Conservation (phyloP, 208 protist genomes). For the Zelonia costaricensis region DNA sequence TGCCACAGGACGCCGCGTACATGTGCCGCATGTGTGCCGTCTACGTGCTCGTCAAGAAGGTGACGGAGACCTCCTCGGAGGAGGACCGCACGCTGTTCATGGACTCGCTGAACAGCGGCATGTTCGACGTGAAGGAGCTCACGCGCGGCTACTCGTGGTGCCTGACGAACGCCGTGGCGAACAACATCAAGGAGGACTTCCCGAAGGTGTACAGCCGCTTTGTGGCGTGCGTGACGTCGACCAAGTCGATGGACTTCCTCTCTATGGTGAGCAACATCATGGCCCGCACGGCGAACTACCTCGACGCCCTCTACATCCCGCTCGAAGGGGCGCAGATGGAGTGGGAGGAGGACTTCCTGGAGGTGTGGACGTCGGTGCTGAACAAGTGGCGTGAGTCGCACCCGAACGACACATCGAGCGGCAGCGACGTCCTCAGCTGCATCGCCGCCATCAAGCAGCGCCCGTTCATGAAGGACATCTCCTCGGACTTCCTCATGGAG, state of each 20-base stretch:
- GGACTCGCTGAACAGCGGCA: slow-evolving; percentile 40
- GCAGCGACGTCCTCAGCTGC: slow-evolving; percentile 49
- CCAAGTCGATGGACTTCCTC: slow-evolving; percentile 52
- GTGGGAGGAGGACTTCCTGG: slow-evolving; percentile 83
- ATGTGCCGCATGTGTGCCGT: slow-evolving; percentile 61
- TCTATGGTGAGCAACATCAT: slow-evolving; percentile 68
- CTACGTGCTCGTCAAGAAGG: slow-evolving; percentile 63
- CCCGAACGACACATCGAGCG: slow-evolving; percentile 11
- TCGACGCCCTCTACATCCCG: slow-evolving; percentile 66
- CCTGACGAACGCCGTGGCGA: slow-evolving; percentile 65
- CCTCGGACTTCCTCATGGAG: slow-evolving; percentile 73
- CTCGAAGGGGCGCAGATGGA: slow-evolving; percentile 44
- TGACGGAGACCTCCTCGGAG: slow-evolving; percentile 42
- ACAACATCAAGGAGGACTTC: slow-evolving; percentile 65
- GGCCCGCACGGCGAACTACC: slow-evolving; percentile 80
- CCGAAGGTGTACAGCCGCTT: slow-evolving; percentile 72
- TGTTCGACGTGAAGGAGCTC: slow-evolving; percentile 63
- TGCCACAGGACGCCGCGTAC: slow-evolving; percentile 46
- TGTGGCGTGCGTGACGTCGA: slow-evolving; percentile 36
- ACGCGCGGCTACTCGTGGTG: slow-evolving; percentile 78
- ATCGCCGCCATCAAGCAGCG: slow-evolving; percentile 52
- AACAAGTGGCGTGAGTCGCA: slow-evolving; percentile 35
- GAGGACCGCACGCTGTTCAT: slow-evolving; percentile 54
- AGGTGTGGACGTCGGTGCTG: slow-evolving; percentile 63
- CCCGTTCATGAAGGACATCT: slow-evolving; percentile 71